Evolutionary conservation across 257 asterid genomes (phyloP).

Genomic region (Plantago elongata): DNA sequence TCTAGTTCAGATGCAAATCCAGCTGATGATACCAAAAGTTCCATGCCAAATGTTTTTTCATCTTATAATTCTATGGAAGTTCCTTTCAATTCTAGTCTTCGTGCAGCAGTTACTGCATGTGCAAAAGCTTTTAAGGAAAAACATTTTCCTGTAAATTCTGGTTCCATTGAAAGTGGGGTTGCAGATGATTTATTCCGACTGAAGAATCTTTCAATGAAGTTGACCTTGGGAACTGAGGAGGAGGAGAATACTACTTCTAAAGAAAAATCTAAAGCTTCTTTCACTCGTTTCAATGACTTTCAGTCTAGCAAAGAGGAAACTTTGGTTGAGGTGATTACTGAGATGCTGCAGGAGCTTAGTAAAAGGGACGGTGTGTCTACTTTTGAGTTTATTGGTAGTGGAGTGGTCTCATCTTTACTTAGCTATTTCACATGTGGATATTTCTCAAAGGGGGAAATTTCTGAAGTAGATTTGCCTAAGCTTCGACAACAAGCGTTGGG

Average conservation of each 20-base stretch:
- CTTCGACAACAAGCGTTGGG: conserved; percentile 80
- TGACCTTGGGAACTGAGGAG: conserved; percentile 60
- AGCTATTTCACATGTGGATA: conserved; percentile 84
- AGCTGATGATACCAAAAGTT: conserved; percentile 47
- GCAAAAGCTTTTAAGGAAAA: conserved; percentile 90
- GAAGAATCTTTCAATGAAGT: conserved; percentile 76
- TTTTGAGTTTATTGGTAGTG: conserved; percentile 95
- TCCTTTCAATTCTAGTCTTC: conserved; percentile 55
- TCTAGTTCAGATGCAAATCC: conserved; percentile 52
- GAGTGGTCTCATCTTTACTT: conserved; percentile 78
- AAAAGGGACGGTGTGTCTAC: conserved; percentile 96
- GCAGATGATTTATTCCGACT: conserved; percentile 82
- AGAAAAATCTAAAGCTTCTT: conserved; percentile 81
- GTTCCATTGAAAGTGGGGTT: conserved; percentile 55
- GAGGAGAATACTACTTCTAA: conserved; percentile 59
- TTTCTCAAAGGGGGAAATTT: conserved; percentile 67
- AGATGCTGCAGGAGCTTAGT: conserved; percentile 81
- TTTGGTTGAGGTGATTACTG: conserved; percentile 62
- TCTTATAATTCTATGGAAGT: conserved; percentile 52
- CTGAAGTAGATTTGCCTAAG: conserved; percentile 63
- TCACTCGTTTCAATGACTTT: conserved; percentile 41
- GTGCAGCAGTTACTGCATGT: conserved; percentile 66
- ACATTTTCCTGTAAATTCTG: conserved; percentile 70
- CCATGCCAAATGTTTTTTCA: conserved; percentile 39
- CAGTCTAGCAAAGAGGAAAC: conserved; percentile 58